Evolutionary conservation across 306 rosid species (phyloP).

Genomic region (Vachellia pachyceras): DNA sequence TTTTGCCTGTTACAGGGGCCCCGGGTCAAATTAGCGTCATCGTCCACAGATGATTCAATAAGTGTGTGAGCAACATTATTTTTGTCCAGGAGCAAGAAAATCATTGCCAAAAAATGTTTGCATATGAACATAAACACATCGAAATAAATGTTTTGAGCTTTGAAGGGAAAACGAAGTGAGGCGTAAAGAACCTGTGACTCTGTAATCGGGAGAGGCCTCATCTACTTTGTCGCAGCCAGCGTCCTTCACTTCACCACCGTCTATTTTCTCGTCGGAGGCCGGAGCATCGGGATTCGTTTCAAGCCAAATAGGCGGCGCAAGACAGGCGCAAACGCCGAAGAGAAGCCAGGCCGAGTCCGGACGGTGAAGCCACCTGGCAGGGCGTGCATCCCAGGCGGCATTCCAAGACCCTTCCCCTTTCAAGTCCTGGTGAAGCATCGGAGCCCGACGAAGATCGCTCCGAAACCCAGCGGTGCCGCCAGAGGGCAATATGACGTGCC

Average conservation of each 20-base stretch:
- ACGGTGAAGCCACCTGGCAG: slow-evolving; percentile 92
- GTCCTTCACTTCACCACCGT: slow-evolving; percentile 22
- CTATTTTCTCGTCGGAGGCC: background rate
- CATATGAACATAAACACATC: background rate
- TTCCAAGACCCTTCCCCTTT: slow-evolving; percentile 97
- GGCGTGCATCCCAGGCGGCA: slow-evolving; percentile 85
- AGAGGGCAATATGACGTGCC: slow-evolving; percentile 83
- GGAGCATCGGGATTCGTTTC: slow-evolving; percentile 28
- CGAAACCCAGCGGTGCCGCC: slow-evolving; percentile 30
- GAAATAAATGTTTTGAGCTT: background rate
- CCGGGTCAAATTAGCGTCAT: background rate
- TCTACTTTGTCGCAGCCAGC: slow-evolving; percentile 23
- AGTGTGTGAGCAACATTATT: background rate
- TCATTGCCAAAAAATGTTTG: too few relatives aligned
- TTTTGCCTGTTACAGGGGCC: background rate
- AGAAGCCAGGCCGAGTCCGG: slow-evolving; percentile 90
- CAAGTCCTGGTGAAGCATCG: slow-evolving; percentile 52
- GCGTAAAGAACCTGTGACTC: slow-evolving; percentile 62
- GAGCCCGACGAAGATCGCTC: slow-evolving; percentile 41
- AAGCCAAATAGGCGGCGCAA: slow-evolving; percentile 52
- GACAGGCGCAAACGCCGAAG: slow-evolving; percentile 87
- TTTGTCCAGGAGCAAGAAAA: slow-evolving; percentile 20
- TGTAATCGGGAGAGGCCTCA: slow-evolving; percentile 57
- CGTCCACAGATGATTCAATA: background rate
- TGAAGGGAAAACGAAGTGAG: too few relatives aligned